Evolutionary conservation across 2,329 filamentous ascomycete genomes (phyloP).

Genomic region (Endothia cerciana): DNA sequence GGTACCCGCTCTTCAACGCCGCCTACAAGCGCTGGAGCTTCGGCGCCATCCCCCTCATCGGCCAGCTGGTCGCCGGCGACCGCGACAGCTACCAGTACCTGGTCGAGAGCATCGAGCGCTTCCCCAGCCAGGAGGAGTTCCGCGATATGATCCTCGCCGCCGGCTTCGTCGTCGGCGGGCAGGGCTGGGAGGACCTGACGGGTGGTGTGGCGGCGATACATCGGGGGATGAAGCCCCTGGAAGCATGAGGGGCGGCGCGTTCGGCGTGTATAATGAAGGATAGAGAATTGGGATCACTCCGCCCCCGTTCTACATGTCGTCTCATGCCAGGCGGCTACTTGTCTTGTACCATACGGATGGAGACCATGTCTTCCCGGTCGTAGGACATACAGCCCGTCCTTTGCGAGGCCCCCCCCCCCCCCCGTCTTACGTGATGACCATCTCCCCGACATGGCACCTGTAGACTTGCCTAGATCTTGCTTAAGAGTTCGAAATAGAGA

Average conservation of each 20-base stretch:
- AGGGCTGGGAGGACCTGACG: constrained; percentile 88
- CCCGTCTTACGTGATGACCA: background rate
- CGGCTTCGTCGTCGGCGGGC: constrained; percentile 81
- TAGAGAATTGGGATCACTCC: constrained; percentile 14
- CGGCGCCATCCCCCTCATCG: constrained; percentile 89
- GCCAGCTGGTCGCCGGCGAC: constrained; percentile 91
- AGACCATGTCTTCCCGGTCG: background rate
- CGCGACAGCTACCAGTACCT: constrained; percentile 97
- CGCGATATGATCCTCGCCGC: constrained; percentile 80
- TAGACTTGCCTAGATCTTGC: too few species aligned
- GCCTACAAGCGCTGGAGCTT: constrained; percentile 97
- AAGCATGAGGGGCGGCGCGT: background rate
- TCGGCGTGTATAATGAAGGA: background rate
- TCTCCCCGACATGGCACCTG: background rate
- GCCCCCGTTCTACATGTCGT: background rate
- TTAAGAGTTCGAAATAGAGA: too few species aligned
- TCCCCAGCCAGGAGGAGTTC: constrained; percentile 86
- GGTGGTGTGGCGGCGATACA: constrained; percentile 95
- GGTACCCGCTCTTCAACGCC: constrained; percentile 76
- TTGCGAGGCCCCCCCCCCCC: background rate
- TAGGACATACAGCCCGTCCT: background rate
- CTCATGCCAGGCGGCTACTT: background rate
- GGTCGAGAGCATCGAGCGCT: constrained; percentile 95
- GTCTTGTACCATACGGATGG: background rate
- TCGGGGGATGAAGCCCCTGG: constrained; percentile 82